Conservation (phyloP, 371 early-diverging fungal species). For the Rhizopus arrhizus region DNA sequence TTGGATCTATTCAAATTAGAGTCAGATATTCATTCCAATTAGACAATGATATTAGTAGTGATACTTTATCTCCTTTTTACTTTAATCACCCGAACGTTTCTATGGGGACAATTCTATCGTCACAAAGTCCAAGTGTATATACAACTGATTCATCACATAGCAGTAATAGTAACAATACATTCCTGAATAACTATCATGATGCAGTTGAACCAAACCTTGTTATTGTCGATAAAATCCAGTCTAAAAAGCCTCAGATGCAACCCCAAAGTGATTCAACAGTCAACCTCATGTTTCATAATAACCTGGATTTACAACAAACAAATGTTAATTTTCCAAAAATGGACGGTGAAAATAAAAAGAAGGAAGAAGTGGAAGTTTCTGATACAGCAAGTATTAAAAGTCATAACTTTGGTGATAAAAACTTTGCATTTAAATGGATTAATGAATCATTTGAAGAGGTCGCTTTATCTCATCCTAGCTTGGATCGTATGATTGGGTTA, state of each 20-base stretch:
- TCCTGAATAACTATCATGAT: conserved; percentile 29
- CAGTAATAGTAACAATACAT: conserved; percentile 13
- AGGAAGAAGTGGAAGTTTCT: conserved; percentile 11
- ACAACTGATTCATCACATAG: conserved; percentile 10
- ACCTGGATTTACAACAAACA: conserved; percentile 22
- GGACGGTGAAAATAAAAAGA: conserved; percentile 25
- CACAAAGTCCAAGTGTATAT: conserved; percentile 10
- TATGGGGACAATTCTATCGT: conserved; percentile 20
- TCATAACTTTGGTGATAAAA: conserved; percentile 54
- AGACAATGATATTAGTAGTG: conserved; percentile 10
- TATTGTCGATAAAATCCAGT: conserved; percentile 22
- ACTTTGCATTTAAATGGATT: conserved; percentile 53
- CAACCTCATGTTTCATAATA: conserved; percentile 32
- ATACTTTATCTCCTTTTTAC: conserved; percentile 17
- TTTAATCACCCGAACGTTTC: conserved; percentile 9
- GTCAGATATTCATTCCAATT: conserved; percentile 47
- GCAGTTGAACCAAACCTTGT: conserved; percentile 40
- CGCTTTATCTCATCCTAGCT: conserved; percentile 51
- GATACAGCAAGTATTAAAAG: conserved; percentile 46
- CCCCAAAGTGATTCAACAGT: conserved; percentile 35
- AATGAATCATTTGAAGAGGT: conserved; percentile 56
- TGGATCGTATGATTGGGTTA: conserved; percentile 57
- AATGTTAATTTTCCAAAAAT: conserved; percentile 22
- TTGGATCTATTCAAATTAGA: conserved; percentile 52
- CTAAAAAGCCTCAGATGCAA: conserved; percentile 4